A percentile compares a stretch with the other conserved stretches of the same genome.
Evolutionary conservation across 108 stramenopile genomes (phyloP).

Genomic region (Skeletonema grethae): DNA sequence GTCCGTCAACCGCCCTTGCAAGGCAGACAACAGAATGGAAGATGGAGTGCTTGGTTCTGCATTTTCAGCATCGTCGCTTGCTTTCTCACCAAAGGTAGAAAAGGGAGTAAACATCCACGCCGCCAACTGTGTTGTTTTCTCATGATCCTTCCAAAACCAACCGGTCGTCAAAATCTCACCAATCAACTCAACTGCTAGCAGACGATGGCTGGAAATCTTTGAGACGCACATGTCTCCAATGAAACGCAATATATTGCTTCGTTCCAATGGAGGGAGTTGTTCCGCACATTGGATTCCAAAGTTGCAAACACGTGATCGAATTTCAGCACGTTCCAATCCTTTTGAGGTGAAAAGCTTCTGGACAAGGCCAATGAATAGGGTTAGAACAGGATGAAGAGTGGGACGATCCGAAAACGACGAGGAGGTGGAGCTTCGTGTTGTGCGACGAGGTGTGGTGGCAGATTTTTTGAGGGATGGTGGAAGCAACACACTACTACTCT

Average conservation of each 20-base stretch:
- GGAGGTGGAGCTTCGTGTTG: conserved; percentile 10
- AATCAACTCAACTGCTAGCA: conserved; percentile 70
- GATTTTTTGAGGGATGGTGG: conserved; percentile 52
- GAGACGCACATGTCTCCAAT: conserved; percentile 63
- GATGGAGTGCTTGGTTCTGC: conserved; percentile 12
- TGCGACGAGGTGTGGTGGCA: conserved; percentile 38
- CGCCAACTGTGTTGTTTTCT: conserved; percentile 14
- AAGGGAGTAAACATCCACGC: conserved; percentile 11
- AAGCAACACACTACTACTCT: conserved; percentile 5
- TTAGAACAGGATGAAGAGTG: conserved; percentile 41
- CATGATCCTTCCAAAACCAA: conserved; percentile 65
- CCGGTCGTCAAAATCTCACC: conserved; percentile 54
- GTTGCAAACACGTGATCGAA: conserved; percentile 40
- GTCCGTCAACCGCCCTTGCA: conserved; percentile 70
- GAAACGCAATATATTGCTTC: conserved; percentile 62
- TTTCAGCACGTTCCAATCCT: conserved; percentile 67
- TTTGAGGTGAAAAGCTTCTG: conserved; percentile 73
- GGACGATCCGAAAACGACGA: conserved; percentile 11
- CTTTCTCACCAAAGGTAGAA: conserved; percentile 3
- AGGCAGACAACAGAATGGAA: conserved; percentile 54
- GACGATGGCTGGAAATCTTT: conserved; percentile 75
- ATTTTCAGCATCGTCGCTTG: conserved; percentile 1
- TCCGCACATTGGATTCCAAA: conserved; percentile 50
- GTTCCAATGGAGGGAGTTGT: conserved; percentile 55
- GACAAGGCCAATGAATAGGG: conserved; percentile 67